These are phyloP conservation scores for Pythium rishiriense DNA, from an alignment of 352 stramenopile species.

Conservation along the genomic window DNA sequence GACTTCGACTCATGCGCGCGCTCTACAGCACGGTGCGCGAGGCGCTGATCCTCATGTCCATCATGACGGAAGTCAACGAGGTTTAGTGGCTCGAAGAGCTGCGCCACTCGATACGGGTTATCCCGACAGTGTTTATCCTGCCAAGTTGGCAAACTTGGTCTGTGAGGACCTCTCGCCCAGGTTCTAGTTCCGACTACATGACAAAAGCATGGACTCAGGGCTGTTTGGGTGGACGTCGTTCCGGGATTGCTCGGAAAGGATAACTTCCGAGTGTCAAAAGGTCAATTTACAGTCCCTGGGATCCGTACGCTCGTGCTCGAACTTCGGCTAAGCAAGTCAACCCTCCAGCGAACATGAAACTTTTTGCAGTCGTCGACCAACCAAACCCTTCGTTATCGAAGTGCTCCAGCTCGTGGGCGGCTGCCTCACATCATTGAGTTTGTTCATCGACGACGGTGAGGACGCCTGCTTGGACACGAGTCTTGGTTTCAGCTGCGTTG, in stretches of 20 bases:
- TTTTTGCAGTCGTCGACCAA: neutral
- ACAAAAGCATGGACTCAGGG: neutral
- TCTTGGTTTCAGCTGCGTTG: constrained; percentile 8
- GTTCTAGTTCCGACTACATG: constrained; percentile 5
- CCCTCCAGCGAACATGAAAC: neutral
- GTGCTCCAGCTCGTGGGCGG: constrained; percentile 6
- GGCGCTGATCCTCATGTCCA: constrained; percentile 12
- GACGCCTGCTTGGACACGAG: constrained; percentile 4
- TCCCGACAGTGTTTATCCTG: too few species aligned
- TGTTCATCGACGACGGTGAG: constrained; percentile 1
- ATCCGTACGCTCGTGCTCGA: constrained; percentile 4
- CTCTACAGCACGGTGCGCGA: constrained; percentile 4
- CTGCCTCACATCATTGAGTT: neutral
- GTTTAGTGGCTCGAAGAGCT: constrained; percentile 9
- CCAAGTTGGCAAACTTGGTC: constrained; percentile 8
- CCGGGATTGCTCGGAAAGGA: constrained; percentile 3
- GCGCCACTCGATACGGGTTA: neutral
- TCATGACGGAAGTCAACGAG: constrained; percentile 14
- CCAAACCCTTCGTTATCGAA: neutral
- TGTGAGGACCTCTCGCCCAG: constrained; percentile 4
- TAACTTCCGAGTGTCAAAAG: neutral
- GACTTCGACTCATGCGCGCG: too few species aligned
- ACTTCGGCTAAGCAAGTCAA: neutral
- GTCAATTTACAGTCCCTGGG: too few species aligned
- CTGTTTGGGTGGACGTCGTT: constrained; percentile 7